Conservation (phyloP, 768 basidiomycete species). For the Mycena galopus region DNA sequence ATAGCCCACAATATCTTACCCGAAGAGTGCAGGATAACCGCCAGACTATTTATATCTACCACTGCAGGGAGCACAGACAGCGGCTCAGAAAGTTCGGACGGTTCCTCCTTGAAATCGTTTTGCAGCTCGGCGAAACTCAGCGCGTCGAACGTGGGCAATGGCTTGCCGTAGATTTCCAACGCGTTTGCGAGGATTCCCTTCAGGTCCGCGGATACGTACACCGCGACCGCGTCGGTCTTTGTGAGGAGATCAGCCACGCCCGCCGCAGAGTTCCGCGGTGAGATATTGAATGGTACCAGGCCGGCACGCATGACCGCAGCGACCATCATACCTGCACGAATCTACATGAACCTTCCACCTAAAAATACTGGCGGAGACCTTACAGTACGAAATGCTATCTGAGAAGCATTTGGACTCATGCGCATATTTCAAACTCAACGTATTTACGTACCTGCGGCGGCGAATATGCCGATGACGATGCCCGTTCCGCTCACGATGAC, state of each 20-base stretch:
- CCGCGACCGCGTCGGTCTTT: slow-evolving; percentile 17
- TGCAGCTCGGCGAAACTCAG: slow-evolving; percentile 17
- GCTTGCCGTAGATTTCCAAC: background rate
- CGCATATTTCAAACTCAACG: background rate
- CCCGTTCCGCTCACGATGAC: background rate
- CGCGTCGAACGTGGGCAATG: slow-evolving; percentile 3
- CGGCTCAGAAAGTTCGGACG: background rate
- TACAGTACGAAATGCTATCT: slow-evolving; percentile 28
- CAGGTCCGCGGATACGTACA: slow-evolving; percentile 16
- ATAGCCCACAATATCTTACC: no score
- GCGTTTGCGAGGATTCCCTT: background rate
- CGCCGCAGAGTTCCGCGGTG: slow-evolving; percentile 48
- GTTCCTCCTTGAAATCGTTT: background rate
- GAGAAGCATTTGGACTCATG: background rate
- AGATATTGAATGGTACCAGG: slow-evolving; percentile 48
- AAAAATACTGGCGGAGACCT: background rate
- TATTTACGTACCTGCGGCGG: slow-evolving; percentile 1
- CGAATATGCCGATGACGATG: slow-evolving; percentile 23
- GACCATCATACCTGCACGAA: slow-evolving; percentile 16
- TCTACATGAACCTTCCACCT: background rate
- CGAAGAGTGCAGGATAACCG: slow-evolving; percentile 14
- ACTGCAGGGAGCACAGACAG: background rate
- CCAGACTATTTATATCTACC: background rate
- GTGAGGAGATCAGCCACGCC: slow-evolving; percentile 46
- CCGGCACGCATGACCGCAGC: slow-evolving; percentile 36